phyloP scores from a whole-genome alignment of 139 green algal genomes.

The Tetratostichococcus sp. region DNA sequence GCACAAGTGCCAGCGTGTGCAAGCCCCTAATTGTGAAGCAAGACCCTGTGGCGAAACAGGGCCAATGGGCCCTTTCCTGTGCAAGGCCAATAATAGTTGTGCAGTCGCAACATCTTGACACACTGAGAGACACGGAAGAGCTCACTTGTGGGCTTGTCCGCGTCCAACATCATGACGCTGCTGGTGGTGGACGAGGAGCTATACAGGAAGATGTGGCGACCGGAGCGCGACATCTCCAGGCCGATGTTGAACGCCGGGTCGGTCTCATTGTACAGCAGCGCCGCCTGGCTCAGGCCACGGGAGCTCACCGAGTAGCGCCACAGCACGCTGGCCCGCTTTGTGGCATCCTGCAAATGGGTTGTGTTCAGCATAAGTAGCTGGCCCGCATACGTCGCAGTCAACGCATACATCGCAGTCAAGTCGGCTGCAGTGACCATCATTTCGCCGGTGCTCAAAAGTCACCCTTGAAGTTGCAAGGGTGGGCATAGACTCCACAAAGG shows the following conservation, averaged over 20 bases:
- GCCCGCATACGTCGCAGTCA: slow-evolving; percentile 56
- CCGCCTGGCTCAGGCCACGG: slow-evolving; percentile 1
- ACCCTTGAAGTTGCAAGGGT: too few relatives aligned
- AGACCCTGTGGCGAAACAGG: too few relatives aligned
- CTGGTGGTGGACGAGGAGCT: neutral
- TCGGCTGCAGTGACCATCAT: too few relatives aligned
- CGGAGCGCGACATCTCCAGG: neutral
- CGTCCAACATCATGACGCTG: neutral
- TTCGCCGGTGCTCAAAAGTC: too few relatives aligned
- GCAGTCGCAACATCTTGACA: too few relatives aligned
- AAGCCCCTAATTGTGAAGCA: too few relatives aligned
- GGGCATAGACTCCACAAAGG: too few relatives aligned
- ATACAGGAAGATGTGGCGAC: neutral
- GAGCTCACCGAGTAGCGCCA: neutral
- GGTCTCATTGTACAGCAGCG: neutral
- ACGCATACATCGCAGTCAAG: slow-evolving; percentile 53
- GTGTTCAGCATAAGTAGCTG: too few relatives aligned
- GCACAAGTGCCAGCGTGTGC: too few relatives aligned
- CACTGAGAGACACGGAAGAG: too few relatives aligned
- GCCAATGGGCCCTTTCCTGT: too few relatives aligned
- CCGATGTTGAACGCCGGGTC: neutral
- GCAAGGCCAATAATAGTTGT: too few relatives aligned
- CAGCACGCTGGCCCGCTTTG: neutral
- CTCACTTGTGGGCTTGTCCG: neutral
- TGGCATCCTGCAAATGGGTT: slow-evolving; percentile 45